Base-by-base conservation (phyloP, 768 basidiomycete species). In the Cystofilobasidium capitatum region DNA sequence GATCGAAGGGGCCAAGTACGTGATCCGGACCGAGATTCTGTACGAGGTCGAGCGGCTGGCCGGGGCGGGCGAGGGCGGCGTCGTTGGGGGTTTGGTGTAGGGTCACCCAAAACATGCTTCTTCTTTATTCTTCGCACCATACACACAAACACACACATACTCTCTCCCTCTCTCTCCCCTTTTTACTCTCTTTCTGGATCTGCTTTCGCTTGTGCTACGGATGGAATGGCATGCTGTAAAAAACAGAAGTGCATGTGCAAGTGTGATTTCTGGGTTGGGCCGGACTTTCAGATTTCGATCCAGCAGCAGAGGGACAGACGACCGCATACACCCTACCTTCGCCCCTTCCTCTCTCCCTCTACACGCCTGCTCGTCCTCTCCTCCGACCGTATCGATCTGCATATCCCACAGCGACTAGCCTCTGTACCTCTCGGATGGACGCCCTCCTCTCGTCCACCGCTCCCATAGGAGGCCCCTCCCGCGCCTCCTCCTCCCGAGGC, bases 21-120 rank as follows among this genome's bases (percentile, higher is more conserved):
- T 78, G 17, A 78, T 78, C 58, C 70, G 77, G 16, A 78, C 77
- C 10, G 77, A 78, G 42, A 35, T 55, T 33, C 47, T 68, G 24
- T 68, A 68, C 42, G 66, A 68, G 49, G 66, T 68, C 12, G 61
- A 62, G 24, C 61, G 66, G 45, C 61, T 68, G 31, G 59, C 66
- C 1, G 58, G 61, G 12, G 66, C 66, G 1, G 66, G 66, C 13
- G 66, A 68, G 45, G 66, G 66, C 7, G 66, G 66, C 20, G 61
- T 68, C 20, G 61, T 68, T 22, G 66, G 66, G 0, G 66, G 66
- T 3, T 40, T 68, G 22, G 66, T 68, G 24, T 67, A 51, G 42
- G 33, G 29, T 7, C 14, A 2, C 17, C 13, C n/a, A n/a, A 20
- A 4, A 26, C 20, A 49, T 24, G 22, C 9, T 16, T 49, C 20